Base-by-base conservation (phyloP, 345 rosid species). In the Rhizophora mangle region DNA sequence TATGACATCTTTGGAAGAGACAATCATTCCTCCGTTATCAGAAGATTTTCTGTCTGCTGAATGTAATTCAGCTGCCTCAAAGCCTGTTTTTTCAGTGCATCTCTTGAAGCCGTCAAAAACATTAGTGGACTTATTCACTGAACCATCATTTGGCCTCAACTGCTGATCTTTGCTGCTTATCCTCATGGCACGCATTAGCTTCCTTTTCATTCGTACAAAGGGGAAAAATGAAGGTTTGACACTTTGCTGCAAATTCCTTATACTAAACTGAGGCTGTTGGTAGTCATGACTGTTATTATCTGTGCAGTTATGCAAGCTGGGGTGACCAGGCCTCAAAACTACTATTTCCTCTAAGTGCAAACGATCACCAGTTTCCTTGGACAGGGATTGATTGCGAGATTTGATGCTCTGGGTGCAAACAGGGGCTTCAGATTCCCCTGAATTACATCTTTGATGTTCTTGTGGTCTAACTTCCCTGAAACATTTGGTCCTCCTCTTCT, bases 171-270 rank as follows among this genome's bases (percentile, higher is more conserved):
- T 84, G 67, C 81, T 78, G 77, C 83, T 69, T 58, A 77, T 62
- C 36, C 79, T 82, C 60, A 85, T 76, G 64, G 86, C 87, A 47
- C 73, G 84, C 68, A 80, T 83, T 82, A 87, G 71, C 75, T 82
- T 92, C 82, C 84, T 88, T 68, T 79, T 86, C 79, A 92, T 67
- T 77, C 79, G 82, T 68, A 75, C 75, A 31, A 86, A 82, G 54
- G 84, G 77, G 72, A 87, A 83, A 72, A 72, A 71, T 67, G 82
- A 66, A 65, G 83, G 78, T 75, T 64, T 77, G 31, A 53, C 74
- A 67, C 72, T 43, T 18, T 72, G 76, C 54, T 65, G 75, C 34
- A 63, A 70, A 52, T 65, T 73, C 66, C 76, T 74, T 57, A 66
- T 24, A 62, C 71, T 58, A 66, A 62, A 65, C 51, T 63, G 71